phyloP scores from a whole-genome alignment of 2,329 filamentous ascomycete species.

The Pyrenophora graminea region DNA sequence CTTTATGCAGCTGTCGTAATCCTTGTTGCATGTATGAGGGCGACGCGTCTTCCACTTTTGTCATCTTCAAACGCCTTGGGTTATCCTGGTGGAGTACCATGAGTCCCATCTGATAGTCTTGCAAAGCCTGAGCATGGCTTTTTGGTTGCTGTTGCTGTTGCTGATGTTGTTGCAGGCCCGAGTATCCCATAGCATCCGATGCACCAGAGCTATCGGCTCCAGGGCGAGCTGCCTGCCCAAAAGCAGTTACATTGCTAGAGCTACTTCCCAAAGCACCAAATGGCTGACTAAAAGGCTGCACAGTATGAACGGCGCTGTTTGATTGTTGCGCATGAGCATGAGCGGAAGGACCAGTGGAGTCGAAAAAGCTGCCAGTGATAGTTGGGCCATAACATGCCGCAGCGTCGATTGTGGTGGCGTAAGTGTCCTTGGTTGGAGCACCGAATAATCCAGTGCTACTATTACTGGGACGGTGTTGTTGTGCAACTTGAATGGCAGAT shows the following conservation, averaged over 20 bases:
- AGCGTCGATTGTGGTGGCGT: not conserved
- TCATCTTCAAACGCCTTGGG: constrained; percentile 80
- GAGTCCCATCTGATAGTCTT: constrained; percentile 83
- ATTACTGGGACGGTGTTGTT: too few relatives aligned
- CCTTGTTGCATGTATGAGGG: not conserved
- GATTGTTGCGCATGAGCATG: too few relatives aligned
- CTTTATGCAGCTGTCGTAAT: too few relatives aligned
- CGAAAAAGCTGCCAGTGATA: not conserved
- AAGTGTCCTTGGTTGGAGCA: too few relatives aligned
- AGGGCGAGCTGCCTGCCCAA: not conserved
- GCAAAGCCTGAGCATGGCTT: constrained; percentile 49
- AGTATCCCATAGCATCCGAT: not conserved
- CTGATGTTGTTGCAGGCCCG: constrained; percentile 1
- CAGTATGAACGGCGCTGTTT: too few relatives aligned
- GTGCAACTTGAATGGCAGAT: too few relatives aligned
- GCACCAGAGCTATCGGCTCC: too few relatives aligned
- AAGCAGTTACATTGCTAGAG: not conserved
- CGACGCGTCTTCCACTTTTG: not conserved
- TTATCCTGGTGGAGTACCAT: constrained; percentile 86
- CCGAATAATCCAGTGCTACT: too few relatives aligned
- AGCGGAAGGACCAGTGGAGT: not conserved
- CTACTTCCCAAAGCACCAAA: not conserved
- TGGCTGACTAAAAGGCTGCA: not conserved
- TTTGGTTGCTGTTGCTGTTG: not conserved
- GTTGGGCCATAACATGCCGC: not conserved